These are phyloP conservation scores for Aureobasidium sp. DNA, from an alignment of 2,329 filamentous ascomycete species.

Conservation along the genomic window DNA sequence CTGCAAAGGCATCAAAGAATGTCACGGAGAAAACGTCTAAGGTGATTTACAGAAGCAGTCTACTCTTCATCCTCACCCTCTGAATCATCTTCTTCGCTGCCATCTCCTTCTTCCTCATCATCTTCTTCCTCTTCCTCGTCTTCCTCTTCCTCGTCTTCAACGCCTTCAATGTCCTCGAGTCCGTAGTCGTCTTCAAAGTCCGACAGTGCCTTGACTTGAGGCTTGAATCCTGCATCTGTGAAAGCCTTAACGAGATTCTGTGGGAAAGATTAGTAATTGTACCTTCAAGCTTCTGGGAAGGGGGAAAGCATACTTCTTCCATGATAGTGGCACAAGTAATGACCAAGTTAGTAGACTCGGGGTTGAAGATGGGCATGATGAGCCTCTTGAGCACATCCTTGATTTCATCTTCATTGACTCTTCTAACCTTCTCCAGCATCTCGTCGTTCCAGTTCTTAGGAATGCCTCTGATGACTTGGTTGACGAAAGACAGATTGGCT, in stretches of 20 bases:
- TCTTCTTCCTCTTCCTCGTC: conserved; percentile 55
- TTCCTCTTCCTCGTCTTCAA: conserved; percentile 70
- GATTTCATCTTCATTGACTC: conserved; percentile 81
- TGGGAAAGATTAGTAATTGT: conserved; percentile 67
- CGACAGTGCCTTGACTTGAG: conserved; percentile 74
- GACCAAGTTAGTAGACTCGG: conserved; percentile 84
- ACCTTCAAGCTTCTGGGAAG: conserved; percentile 67
- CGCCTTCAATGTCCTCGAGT: conserved; percentile 93
- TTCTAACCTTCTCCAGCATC: conserved; percentile 80
- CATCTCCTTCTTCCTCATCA: conserved; percentile 1
- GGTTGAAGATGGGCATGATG: conserved; percentile 82
- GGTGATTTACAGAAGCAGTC: conserved; percentile 6
- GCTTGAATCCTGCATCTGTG: conserved; percentile 79
- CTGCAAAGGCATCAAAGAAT: neutral
- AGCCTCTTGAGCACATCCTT: conserved; percentile 77
- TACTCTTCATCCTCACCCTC: conserved; percentile 45
- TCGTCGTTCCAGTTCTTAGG: conserved; percentile 81
- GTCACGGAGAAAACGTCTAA: neutral
- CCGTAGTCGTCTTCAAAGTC: conserved; percentile 95
- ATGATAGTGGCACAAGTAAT: conserved; percentile 90
- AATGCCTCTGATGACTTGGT: conserved; percentile 80
- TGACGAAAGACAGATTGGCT: conserved; percentile 84
- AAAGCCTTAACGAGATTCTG: conserved; percentile 83
- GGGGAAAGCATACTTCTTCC: conserved; percentile 68
- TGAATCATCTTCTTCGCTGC: conserved; percentile 51